Evolutionary conservation across 2,329 filamentous ascomycete genomes (phyloP).

Genomic region (Neoarthrinium moseri): DNA sequence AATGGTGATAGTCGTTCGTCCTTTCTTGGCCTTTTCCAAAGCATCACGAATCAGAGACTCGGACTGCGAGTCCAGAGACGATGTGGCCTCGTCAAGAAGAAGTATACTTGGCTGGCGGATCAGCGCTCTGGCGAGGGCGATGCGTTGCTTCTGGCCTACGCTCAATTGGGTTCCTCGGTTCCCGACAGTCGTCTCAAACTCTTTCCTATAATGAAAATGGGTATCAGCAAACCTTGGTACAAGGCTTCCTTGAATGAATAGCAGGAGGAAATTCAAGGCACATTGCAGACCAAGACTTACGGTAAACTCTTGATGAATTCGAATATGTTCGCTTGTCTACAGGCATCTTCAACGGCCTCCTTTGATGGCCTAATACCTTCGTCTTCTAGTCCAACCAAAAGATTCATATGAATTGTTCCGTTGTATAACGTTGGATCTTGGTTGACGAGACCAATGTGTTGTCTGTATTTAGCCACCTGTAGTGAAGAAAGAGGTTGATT

Average conservation of each 20-base stretch:
- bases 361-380: constrained; percentile 45
- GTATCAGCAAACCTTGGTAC: too few relatives aligned
- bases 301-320: constrained; percentile 64
- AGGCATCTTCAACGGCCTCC: constrained; percentile 60
- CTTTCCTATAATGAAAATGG: too few relatives aligned
- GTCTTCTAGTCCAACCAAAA: constrained; percentile 51
- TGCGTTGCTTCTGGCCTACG: constrained; percentile 66
- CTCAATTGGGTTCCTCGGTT: constrained; percentile 61
- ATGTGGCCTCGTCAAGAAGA: constrained; percentile 76
- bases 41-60: constrained; percentile 64
- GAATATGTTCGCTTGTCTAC: constrained; percentile 62
- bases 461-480: too few relatives aligned
- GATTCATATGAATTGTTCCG: constrained; percentile 59
- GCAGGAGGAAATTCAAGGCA: too few relatives aligned
- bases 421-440: constrained; percentile 67
- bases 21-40: constrained; percentile 58
- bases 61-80: constrained; percentile 56
- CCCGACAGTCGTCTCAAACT: constrained; percentile 65
- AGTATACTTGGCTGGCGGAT: constrained; percentile 68
- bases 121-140: constrained; percentile 65
- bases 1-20: constrained; percentile 70
- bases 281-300: too few relatives aligned
- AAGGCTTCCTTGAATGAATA: too few relatives aligned
- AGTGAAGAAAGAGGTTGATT: too few relatives aligned
- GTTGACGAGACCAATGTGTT: constrained; percentile 62